Conservation (phyloP, 352 stramenopile genomes). For the Phytophthora quininea region DNA sequence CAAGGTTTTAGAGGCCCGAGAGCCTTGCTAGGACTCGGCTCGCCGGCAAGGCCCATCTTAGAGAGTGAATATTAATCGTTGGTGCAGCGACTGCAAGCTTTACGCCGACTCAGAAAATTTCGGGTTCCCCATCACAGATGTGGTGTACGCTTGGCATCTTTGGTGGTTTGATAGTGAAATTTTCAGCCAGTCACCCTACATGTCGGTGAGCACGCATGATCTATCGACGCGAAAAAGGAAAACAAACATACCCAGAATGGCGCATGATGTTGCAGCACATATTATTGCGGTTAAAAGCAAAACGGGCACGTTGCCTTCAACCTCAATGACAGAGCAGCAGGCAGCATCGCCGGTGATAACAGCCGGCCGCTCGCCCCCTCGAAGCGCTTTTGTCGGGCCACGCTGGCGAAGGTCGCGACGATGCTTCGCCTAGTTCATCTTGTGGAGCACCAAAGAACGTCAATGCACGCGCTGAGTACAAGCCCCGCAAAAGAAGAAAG, state of each 20-base stretch:
- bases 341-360: conserved; percentile 5
- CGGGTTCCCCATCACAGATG: not conserved
- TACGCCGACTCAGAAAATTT: not conserved
- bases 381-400: not conserved
- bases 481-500: conserved; percentile 7
- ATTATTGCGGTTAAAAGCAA: not conserved
- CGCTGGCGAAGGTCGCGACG: conserved; percentile 14
- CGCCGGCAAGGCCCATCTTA: not conserved
- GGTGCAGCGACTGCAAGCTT: not conserved
- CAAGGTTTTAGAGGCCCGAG: not conserved
- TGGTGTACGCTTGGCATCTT: not conserved
- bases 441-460: not conserved
- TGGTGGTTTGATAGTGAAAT: not conserved
- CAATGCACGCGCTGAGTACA: conserved; percentile 4
- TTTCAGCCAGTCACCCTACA: not conserved
- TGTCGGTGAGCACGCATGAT: not conserved
- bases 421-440: conserved; percentile 16
- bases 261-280: conserved; percentile 17
- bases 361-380: not conserved
- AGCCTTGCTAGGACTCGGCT: too few species aligned
- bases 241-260: conserved; percentile 6
- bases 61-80: not conserved
- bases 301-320: not conserved
- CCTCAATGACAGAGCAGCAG: conserved; percentile 15
- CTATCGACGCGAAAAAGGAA: not conserved